Base-by-base conservation (phyloP, 148 eudicot species). In the Pouteria glomerata region DNA sequence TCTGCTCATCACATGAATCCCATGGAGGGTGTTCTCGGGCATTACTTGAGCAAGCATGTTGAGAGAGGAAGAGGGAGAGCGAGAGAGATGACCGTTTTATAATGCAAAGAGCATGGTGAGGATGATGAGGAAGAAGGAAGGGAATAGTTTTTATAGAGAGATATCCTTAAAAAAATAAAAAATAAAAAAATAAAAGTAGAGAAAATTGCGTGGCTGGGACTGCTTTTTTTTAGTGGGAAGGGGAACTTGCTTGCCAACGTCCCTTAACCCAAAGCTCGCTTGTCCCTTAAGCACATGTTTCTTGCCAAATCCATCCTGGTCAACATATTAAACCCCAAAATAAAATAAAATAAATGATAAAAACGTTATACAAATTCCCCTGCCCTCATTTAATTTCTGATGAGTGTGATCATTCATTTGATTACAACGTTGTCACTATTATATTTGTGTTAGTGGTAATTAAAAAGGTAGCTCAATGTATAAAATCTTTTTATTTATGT, bases 21-120 rank as follows among this genome's bases (percentile, higher is more conserved):
- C 39, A 4, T 34, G 67, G 45, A 48, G 68, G 15, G 56, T 61
- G 48, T 48, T 52, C 59, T 72, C 75, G 0, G 33, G 8, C 57
- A 48, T 72, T 37, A 73, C 29, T 64, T 73, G 70, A 56, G 76
- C 70, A 73, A 67, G 70, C 76, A 73, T 73, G 42, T 29, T 39
- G 41, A 4, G 63, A 27, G 60, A 16, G 50, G 16, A 50, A 33
- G 37, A 64, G 63, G 35, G n/a, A 44, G 44, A 68, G 10, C 44
- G 44, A 35, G 29, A 14, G 47, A 69, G 37, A 31, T 12, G 39
- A 44, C 53, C 29, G 30, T 51, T 19, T 44, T 34, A 37, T 14
- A 31, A 67, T 53, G 50, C n/a, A 51, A 24, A 19, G 35, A 42
- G 4, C 27, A 30, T n/a, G n/a, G 34, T 41, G 53, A 34, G 48